These are phyloP conservation scores for Claviceps sorghi DNA, from an alignment of 2,329 filamentous ascomycete genomes.

Conservation along the genomic window DNA sequence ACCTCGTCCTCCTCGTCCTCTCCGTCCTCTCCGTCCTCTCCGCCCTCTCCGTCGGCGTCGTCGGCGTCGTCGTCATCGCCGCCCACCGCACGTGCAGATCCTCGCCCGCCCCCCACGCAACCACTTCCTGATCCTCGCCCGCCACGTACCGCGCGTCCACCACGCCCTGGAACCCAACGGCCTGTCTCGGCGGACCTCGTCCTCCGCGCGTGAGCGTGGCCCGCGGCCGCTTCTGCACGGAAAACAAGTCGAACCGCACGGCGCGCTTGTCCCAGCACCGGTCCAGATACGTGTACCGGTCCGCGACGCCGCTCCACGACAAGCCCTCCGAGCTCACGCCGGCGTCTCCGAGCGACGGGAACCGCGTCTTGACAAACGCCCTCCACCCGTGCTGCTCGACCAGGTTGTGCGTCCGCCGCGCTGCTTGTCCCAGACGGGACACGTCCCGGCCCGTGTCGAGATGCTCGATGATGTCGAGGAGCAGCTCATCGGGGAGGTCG, in stretches of 20 bases:
- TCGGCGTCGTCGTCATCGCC: too few relatives aligned
- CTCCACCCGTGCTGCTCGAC: constrained; percentile 32
- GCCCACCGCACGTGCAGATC: constrained; percentile 31
- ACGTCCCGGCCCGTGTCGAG: constrained; percentile 35
- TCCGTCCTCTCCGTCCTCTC: too few relatives aligned
- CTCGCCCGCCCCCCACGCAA: constrained; percentile 38
- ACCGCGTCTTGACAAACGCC: constrained; percentile 30
- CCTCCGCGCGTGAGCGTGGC: too few relatives aligned
- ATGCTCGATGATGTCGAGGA: constrained; percentile 32
- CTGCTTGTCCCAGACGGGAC: constrained; percentile 25
- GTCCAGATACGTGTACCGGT: constrained; percentile 33
- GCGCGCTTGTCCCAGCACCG: constrained; percentile 38
- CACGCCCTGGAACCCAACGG: constrained; percentile 29
- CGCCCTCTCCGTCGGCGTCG: too few relatives aligned
- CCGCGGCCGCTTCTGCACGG: background rate
- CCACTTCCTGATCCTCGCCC: constrained; percentile 26
- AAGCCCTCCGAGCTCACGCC: constrained; percentile 9
- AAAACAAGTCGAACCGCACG: constrained; percentile 21
- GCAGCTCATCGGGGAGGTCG: constrained; percentile 33
- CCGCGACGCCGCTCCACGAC: constrained; percentile 26
- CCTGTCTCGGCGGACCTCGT: constrained; percentile 17
- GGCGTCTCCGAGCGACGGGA: constrained; percentile 25
- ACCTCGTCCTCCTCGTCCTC: constrained; percentile 9
- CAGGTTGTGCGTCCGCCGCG: constrained; percentile 24
- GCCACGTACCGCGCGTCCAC: constrained; percentile 29